Evolutionary conservation across 164 flowering plant species (phyloP).

Genomic region (Vitis cinerea): DNA sequence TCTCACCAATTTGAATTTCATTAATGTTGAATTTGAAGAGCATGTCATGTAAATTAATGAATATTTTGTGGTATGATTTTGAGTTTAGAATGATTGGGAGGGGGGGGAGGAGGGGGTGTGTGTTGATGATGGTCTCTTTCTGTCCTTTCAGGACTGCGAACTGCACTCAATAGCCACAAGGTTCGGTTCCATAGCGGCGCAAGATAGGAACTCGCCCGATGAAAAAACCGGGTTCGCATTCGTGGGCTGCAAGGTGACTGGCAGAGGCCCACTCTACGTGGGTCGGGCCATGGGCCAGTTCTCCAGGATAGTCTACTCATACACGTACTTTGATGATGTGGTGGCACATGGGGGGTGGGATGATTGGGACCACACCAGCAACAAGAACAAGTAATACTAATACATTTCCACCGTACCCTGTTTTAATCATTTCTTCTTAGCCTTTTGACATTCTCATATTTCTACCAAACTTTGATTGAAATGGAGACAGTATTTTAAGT

Average conservation of each 20-base stretch:
- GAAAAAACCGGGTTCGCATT: conserved; percentile 90
- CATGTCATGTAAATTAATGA: too few species aligned
- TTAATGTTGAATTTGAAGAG: too few species aligned
- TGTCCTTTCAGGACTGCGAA: conserved; percentile 60
- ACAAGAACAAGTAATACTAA: conserved; percentile 60
- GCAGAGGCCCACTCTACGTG: conserved; percentile 82
- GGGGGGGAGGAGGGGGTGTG: neutral
- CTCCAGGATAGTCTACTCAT: conserved; percentile 77
- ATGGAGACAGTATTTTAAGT: neutral
- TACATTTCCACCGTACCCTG: neutral
- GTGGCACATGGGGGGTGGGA: conserved; percentile 97
- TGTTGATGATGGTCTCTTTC: too few species aligned
- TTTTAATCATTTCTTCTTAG: too few species aligned
- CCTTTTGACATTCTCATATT: too few species aligned
- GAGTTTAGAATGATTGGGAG: neutral
- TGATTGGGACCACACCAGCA: conserved; percentile 80
- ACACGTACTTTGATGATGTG: conserved; percentile 74
- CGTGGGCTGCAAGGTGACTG: conserved; percentile 72
- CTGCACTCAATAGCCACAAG: conserved; percentile 85
- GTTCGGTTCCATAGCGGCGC: conserved; percentile 95
- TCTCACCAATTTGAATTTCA: too few species aligned
- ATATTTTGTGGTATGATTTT: neutral
- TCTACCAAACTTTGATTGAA: neutral
- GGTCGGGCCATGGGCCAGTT: conserved; percentile 96
- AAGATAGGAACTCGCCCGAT: conserved; percentile 51